Evolutionary conservation across 306 rosid species (phyloP).

Genomic region (Nissolia schottii): DNA sequence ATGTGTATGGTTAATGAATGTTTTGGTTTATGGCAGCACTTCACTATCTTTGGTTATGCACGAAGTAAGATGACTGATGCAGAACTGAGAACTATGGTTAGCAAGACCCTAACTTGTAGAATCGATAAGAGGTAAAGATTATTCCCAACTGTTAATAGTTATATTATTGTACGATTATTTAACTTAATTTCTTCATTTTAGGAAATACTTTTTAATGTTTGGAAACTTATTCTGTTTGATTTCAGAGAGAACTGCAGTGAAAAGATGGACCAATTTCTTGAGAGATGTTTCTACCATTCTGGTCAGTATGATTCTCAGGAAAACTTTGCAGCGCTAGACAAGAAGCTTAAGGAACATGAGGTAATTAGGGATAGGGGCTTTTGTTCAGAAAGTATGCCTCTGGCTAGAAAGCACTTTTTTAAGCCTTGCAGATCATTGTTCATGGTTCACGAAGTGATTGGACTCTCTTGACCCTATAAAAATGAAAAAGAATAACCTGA

Average conservation of each 20-base stretch:
- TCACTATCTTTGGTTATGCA: conserved; percentile 76
- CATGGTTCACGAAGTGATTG: conserved; percentile 6
- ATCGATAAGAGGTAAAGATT: conserved; percentile 68
- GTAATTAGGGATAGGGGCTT: conserved; percentile 35
- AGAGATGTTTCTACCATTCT: conserved; percentile 87
- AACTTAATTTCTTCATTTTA: neutral
- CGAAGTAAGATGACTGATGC: conserved; percentile 93
- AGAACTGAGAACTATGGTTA: conserved; percentile 79
- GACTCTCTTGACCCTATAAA: neutral
- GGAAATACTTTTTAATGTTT: conserved; percentile 10
- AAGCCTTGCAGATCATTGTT: neutral
- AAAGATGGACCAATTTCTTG: conserved; percentile 80
- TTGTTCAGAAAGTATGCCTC: neutral
- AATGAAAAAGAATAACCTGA: neutral
- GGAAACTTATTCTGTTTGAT: conserved; percentile 21
- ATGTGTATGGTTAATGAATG: neutral
- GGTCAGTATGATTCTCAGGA: conserved; percentile 90
- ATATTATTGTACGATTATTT: neutral
- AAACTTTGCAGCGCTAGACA: conserved; percentile 66
- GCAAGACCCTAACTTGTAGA: conserved; percentile 92
- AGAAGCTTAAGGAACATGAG: conserved; percentile 83
- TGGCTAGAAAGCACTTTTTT: neutral
- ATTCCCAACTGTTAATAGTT: neutral
- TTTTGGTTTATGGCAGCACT: conserved; percentile 49
- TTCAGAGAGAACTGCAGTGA: conserved; percentile 80